Base-by-base conservation (phyloP, 2,329 filamentous ascomycete species). In the Emmonsiellopsis sp. region DNA sequence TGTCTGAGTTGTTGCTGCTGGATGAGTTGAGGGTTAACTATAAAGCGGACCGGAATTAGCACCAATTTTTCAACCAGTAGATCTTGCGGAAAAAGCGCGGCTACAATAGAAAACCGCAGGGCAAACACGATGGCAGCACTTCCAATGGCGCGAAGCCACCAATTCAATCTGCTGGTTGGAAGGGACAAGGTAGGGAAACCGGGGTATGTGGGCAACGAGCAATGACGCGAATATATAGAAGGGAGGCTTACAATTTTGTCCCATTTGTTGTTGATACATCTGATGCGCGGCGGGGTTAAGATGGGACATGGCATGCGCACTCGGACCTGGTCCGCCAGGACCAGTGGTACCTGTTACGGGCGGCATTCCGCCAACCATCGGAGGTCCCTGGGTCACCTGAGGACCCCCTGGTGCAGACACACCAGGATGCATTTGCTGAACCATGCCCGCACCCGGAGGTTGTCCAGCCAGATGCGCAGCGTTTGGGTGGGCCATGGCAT, bases 341-440 rank as follows among this genome's bases (percentile, higher is more conserved):
- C 74, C 74, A 57, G 74, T 74, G 34, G 74, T 78, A 55, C 76
- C 75, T 55, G 74, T 74, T 52, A 79, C 79, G 48, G 78, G 79
- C 58, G 81, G 80, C 80, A 85, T 83, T 49, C 77, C 80, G 37
- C 63, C 73, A 75, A 84, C 82, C 79, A 84, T 83, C 27, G 79
- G 80, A n/a, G 77, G 78, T 47, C 78, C 75, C 63, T 84, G 82
- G 57, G 73, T 80, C 53, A 81, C 80, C 57, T 82, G 79, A 49
- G 81, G 79, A 27, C 75, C 79, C 57, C 74, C 75, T 31, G 80
- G 78, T 33, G 74, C 78, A 51, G 81, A 82, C 39, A 82, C 80
- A 53, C 80, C 80, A 51, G 78, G 79, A 60, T 81, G 79, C 74
- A 84, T 81, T 61, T 75, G 77, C 67, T 80, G 80, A 50, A 74